Conservation (phyloP, 1,284 basidiomycete genomes). For the Pholiota adiposa region DNA sequence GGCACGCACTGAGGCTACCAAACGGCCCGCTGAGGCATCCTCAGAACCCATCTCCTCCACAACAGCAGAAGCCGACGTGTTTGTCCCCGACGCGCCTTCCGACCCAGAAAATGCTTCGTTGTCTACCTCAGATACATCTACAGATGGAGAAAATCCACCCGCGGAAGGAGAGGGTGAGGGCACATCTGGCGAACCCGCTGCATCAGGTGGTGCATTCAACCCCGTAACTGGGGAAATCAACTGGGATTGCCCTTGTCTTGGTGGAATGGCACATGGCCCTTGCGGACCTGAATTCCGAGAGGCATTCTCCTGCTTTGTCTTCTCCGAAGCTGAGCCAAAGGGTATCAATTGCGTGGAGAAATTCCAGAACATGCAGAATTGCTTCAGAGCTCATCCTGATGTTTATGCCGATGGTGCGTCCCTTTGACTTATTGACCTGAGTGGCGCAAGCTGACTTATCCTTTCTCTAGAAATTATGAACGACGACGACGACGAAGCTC, state of each 20-base stretch:
- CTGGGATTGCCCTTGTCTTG: conserved; percentile 98
- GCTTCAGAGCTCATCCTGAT: conserved; percentile 96
- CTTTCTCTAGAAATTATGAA: conserved; percentile 57
- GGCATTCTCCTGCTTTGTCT: conserved; percentile 98
- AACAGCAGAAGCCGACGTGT: conserved; percentile 18
- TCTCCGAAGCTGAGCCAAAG: conserved; percentile 94
- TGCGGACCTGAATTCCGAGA: conserved; percentile 94
- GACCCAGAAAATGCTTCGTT: conserved; percentile 1
- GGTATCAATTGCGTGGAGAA: conserved; percentile 98
- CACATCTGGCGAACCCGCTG: conserved; percentile 30
- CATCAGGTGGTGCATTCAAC: conserved; percentile 67
- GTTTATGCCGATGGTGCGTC: conserved; percentile 87
- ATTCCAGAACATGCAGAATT: conserved; percentile 98
- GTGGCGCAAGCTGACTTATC: conserved; percentile 2
- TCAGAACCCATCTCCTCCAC: conserved; percentile 9
- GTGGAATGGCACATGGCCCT: conserved; percentile 97
- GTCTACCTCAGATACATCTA: conserved; percentile 5
- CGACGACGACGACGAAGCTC: conserved; percentile 53
- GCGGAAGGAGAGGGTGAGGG: conserved; percentile 25
- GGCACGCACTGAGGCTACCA: no score
- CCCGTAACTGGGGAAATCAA: conserved; percentile 98
- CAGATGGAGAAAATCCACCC: conserved; percentile 4
- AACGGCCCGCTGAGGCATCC: conserved; percentile 6
- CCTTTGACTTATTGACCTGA: conserved; percentile 1
- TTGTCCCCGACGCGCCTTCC: conserved; percentile 14